Evolutionary conservation across 2,329 filamentous ascomycete genomes (phyloP).

Genomic region (Trichoderma cornu-damae): DNA sequence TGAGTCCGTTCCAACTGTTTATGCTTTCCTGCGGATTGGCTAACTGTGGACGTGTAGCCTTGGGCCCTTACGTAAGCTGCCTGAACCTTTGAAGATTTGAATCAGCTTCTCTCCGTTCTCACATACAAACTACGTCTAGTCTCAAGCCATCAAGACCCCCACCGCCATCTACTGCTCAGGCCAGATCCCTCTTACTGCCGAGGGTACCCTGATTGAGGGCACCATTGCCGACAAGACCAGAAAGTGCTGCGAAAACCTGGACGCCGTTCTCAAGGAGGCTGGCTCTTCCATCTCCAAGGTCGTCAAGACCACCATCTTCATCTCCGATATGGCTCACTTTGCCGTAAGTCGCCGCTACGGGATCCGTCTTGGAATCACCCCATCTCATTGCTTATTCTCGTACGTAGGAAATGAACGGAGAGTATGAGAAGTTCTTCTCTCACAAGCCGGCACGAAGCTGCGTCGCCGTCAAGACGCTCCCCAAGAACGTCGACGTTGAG

Average conservation of each 20-base stretch:
- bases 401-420: constrained; percentile 67
- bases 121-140: constrained; percentile 37
- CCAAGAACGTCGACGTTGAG: constrained; percentile 81
- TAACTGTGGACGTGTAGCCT: constrained; percentile 38
- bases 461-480: constrained; percentile 83
- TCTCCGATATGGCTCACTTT: constrained; percentile 88
- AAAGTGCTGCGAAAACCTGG: constrained; percentile 68
- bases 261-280: constrained; percentile 75
- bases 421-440: constrained; percentile 76
- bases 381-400: neutral
- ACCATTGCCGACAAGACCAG: constrained; percentile 59
- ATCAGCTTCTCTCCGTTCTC: no score
- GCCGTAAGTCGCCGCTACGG: constrained; percentile 41
- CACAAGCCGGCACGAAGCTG: constrained; percentile 86
- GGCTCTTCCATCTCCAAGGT: constrained; percentile 73
- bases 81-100: no score
- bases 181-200: constrained; percentile 63
- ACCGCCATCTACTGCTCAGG: constrained; percentile 63
- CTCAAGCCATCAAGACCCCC: constrained; percentile 62
- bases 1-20: constrained; percentile 34
- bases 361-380: neutral
- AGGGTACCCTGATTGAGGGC: constrained; percentile 53
- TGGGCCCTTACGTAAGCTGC: constrained; percentile 62
- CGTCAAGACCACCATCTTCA: constrained; percentile 88
- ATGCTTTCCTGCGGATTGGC: neutral